Evolutionary conservation across 192 early-diverging fungal genomes (phyloP).

Genomic region (Coemansia sp.): DNA sequence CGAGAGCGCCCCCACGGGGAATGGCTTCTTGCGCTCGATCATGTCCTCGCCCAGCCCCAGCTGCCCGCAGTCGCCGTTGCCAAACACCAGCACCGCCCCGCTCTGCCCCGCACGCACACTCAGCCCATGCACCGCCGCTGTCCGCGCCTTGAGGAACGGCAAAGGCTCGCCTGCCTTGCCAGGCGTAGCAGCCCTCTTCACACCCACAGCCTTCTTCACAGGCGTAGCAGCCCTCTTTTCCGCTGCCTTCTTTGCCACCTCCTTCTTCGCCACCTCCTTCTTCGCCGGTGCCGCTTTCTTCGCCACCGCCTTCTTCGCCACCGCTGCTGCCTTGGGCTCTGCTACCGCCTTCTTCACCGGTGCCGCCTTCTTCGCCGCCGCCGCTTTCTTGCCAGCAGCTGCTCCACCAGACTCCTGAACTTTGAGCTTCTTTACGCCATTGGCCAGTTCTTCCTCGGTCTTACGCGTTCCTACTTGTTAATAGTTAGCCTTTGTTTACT

Average conservation of each 20-base stretch:
- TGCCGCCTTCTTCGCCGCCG: slow-evolving; percentile 12
- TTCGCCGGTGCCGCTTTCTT: slow-evolving; percentile 2
- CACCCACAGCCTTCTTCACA: slow-evolving; percentile 1
- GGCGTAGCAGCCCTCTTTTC: slow-evolving; percentile 3
- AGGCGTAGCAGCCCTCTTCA: slow-evolving; percentile 1
- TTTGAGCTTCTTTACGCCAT: slow-evolving; percentile 39
- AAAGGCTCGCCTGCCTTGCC: neutral
- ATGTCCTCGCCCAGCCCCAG: slow-evolving; percentile 86
- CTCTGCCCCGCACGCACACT: slow-evolving; percentile 7
- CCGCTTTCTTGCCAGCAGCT: neutral
- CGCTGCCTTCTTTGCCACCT: slow-evolving; percentile 5
- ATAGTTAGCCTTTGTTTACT: slow-evolving; percentile 1
- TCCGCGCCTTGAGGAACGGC: slow-evolving; percentile 46
- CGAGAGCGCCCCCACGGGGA: slow-evolving; percentile 62
- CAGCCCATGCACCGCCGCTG: slow-evolving; percentile 28
- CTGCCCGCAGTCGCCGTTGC: slow-evolving; percentile 88
- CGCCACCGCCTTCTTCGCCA: slow-evolving; percentile 12
- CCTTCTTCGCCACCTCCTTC: slow-evolving; percentile 22
- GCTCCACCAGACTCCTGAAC: slow-evolving; percentile 12
- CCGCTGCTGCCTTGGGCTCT: neutral
- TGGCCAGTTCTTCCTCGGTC: slow-evolving; percentile 19
- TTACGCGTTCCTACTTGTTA: slow-evolving; percentile 32
- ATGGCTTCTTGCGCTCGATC: slow-evolving; percentile 77
- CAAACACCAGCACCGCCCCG: slow-evolving; percentile 77
- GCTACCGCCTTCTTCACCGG: slow-evolving; percentile 13